Base-by-base conservation (phyloP, 768 basidiomycete species). In the Dacryopinax primogenitus region DNA sequence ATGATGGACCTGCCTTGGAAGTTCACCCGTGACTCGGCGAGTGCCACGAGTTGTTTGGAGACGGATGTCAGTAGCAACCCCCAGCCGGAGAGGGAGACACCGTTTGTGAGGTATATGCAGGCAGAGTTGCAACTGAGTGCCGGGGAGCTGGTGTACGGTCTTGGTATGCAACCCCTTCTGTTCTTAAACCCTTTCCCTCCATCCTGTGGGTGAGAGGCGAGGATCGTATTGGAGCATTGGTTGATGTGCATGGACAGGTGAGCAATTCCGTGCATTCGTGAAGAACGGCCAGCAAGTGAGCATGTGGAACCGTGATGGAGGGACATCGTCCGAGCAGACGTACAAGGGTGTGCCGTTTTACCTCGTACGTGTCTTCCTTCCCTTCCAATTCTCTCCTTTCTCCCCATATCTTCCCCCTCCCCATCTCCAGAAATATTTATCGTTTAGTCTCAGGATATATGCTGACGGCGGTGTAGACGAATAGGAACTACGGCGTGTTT, bases 221-320 rank as follows among this genome's bases (percentile, higher is more conserved):
- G 13, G 45, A 13, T 47, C 13, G 11, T 13, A 47, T 15, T 47
- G 9, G 45, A 15, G 6, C 13, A 7, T 13, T 47, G 45, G 26
- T 18, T 11, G 51, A 4, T 32, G 51, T 11, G 51, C 3, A 15
- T 28, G 45, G 7, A 21, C 45, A 58, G 51, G 51, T 61, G 87
- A 89, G 74, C 83, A 86, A 64, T 88, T 89, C 71, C 84, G 84
- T 1, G 78, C 86, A 9, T 84, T 89, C 66, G 80, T 87, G 6
- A 89, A 88, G 77, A 88, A 88, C 68, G 87, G 86, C 13, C 72
- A 73, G 68, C 63, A 64, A 3, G 75, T 87, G 47, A 82, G 79
- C 67, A 75, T 86, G 2, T 88, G 86, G 87, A 87, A 88, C 68
- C 81, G 83, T 72, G 87, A 88, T 69, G 86, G 87, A 26, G 87